Evolutionary conservation across 225 moss, liverwort and hornwort genomes (phyloP), one percentile per base, ranked within the genome.

Genomic region (Bryum argenteum): DNA sequence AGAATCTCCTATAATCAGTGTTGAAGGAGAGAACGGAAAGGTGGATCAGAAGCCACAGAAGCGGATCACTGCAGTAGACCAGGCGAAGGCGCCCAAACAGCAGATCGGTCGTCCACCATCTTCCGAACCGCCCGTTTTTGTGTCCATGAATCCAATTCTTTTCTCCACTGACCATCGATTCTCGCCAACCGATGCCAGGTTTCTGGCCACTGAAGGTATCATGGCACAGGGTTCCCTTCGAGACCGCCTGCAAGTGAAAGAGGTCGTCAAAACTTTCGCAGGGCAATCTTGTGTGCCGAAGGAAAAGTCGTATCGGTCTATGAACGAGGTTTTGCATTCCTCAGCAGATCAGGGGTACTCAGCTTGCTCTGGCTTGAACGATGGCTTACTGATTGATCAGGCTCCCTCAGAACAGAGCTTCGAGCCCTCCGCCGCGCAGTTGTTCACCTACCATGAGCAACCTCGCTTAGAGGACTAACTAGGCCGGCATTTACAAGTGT

Each of bases 361-460:
- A 12, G 77, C 79, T 63, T 80, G 86, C 61, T 79, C 83, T 13
- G 83, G 78, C 40, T 66, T 78, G 78, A 83, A 73, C 72, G 86
- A 86, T 10, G 80, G 78, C 21, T 87, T 84, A 11, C 90, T 82
- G 66, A 80, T 75, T 39, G 93, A 96, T 58, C 88, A 96, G 61
- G 86, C 80, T 52, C 80, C 86, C 43, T 90, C 91, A 17, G 93
- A 96, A 24, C 87, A 87, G 77, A 84, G 87, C 52, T 90, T 90
- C 39, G 91, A 91, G 66, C 91, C 93, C 54, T 91, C 96, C 10
- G 96, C 90, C 11, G 91, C 95, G 47, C 95, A 95, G 83, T 74
- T 95, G 82, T 95, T 95, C 75, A 95, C 92, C 5, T 95, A 88
- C 58, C 92, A 95, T 53, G 95, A 95, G 80, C 95, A 95, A 77